Percentiles rank a stretch among this genome's conserved stretches.
These are phyloP conservation scores for Flaveria bidentis DNA, from an alignment of 129 eudicot genomes.

Conservation along the genomic window DNA sequence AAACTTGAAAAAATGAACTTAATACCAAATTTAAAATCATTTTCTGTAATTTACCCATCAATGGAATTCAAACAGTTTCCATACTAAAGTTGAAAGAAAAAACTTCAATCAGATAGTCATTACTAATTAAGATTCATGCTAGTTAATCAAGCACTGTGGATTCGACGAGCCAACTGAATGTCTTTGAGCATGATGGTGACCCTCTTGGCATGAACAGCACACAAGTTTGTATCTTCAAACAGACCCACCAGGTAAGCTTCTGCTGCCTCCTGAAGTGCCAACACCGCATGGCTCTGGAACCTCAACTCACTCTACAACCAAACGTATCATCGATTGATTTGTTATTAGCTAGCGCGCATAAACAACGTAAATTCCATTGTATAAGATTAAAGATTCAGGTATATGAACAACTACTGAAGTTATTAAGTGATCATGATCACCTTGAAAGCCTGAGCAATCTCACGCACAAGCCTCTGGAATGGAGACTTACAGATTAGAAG, in stretches of 20 bases:
- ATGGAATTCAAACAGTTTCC: too few species aligned
- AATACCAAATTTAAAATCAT: too few species aligned
- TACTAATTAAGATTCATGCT: neutral
- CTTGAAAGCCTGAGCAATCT: conserved; percentile 51
- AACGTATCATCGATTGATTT: neutral
- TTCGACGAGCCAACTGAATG: neutral
- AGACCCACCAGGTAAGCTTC: conserved; percentile 45
- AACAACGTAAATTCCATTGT: neutral
- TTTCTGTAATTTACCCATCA: too few species aligned
- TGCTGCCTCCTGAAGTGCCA: conserved; percentile 36
- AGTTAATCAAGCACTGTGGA: too few species aligned
- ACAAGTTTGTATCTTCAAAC: conserved; percentile 45
- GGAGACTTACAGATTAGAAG: conserved; percentile 20
- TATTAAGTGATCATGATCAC: neutral
- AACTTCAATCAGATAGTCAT: neutral
- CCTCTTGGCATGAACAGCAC: conserved; percentile 26
- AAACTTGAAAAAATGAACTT: too few species aligned
- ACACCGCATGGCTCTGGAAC: conserved; percentile 47
- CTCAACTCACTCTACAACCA: conserved; percentile 40
- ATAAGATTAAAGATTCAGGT: too few species aligned
- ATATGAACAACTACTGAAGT: too few species aligned
- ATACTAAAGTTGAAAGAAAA: neutral
- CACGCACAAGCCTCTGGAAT: conserved; percentile 67
- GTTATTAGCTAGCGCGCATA: neutral
- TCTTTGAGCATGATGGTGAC: conserved; percentile 44